Percentiles rank a stretch among this genome's conserved stretches.
These are phyloP conservation scores for Fraxinus pennsylvanica DNA, from an alignment of 257 asterid genomes.

Conservation along the genomic window DNA sequence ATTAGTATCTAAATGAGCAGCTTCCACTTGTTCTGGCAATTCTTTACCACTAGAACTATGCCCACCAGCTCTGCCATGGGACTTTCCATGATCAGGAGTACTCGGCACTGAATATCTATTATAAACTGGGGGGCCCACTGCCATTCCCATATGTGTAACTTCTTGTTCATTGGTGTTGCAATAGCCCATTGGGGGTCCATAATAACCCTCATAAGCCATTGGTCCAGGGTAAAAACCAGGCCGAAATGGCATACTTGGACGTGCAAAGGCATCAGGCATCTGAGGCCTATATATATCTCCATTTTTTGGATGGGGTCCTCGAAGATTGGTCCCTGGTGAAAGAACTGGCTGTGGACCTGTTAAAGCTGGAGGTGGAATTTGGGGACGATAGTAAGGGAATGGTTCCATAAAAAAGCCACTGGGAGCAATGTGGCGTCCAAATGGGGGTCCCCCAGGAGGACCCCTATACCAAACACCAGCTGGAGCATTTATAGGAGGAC, in stretches of 20 bases:
- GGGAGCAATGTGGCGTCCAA: conserved; percentile 67
- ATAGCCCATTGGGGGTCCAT: conserved; percentile 89
- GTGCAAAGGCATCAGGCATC: conserved; percentile 71
- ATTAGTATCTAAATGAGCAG: conserved; percentile 48
- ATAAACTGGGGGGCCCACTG: conserved; percentile 55
- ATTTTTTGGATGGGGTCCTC: conserved; percentile 80
- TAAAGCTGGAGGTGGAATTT: conserved; percentile 68
- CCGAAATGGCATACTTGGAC: conserved; percentile 74
- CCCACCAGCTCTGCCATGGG: conserved; percentile 53
- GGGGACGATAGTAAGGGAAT: conserved; percentile 75
- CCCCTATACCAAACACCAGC: conserved; percentile 84
- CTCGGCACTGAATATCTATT: conserved; percentile 57
- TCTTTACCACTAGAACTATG: conserved; percentile 51
- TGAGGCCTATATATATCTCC: conserved; percentile 82
- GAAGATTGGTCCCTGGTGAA: conserved; percentile 61
- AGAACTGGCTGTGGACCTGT: conserved; percentile 67
- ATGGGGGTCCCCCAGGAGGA: conserved; percentile 76
- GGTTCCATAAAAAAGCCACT: conserved; percentile 86
- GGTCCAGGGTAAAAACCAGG: conserved; percentile 91
- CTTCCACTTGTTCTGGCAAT: conserved; percentile 46
- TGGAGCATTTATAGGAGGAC: conserved; percentile 73
- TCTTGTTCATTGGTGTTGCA: conserved; percentile 63
- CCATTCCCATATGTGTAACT: conserved; percentile 67
- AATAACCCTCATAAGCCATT: conserved; percentile 72
- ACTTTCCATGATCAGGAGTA: conserved; percentile 54